Evolutionary conservation across 805 yeast genomes (phyloP).

Genomic region (Saccharomycopsis amapae): DNA sequence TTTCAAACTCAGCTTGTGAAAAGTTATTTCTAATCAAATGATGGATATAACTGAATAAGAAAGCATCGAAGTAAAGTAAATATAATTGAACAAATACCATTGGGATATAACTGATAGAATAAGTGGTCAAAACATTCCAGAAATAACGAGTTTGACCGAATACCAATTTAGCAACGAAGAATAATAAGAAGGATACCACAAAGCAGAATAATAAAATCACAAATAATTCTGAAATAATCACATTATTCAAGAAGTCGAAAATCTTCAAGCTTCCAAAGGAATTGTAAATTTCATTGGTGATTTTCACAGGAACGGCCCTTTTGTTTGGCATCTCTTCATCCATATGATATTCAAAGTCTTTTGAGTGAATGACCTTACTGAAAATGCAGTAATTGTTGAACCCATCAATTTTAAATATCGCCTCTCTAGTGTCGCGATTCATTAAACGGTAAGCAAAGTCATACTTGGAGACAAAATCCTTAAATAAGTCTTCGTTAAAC

Average conservation of each 20-base stretch:
- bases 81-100: constrained; percentile 9
- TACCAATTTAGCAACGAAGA: constrained; percentile 6
- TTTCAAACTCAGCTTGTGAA: not conserved
- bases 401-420: constrained; percentile 3
- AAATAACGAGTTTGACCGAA: not conserved
- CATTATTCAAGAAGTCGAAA: constrained; percentile 7
- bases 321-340: not conserved
- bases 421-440: constrained; percentile 5
- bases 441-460: constrained; percentile 3
- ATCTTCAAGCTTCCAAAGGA: not conserved
- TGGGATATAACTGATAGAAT: constrained; percentile 11
- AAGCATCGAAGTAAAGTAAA: constrained; percentile 5
- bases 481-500: constrained; percentile 4
- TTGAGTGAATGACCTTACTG: constrained; percentile 6
- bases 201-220: not conserved
- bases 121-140: constrained; percentile 5
- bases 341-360: constrained; percentile 10
- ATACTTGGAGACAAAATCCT: constrained; percentile 2
- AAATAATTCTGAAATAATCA: constrained; percentile 6
- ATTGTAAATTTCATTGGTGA: constrained; percentile 4
- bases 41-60: constrained; percentile 12
- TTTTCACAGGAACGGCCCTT: not conserved
- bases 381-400: constrained; percentile 10
- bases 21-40: constrained; percentile 4
- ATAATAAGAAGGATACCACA: not conserved